phyloP scores from a whole-genome alignment of 2,329 filamentous ascomycete species.

The Elsinoe australis region DNA sequence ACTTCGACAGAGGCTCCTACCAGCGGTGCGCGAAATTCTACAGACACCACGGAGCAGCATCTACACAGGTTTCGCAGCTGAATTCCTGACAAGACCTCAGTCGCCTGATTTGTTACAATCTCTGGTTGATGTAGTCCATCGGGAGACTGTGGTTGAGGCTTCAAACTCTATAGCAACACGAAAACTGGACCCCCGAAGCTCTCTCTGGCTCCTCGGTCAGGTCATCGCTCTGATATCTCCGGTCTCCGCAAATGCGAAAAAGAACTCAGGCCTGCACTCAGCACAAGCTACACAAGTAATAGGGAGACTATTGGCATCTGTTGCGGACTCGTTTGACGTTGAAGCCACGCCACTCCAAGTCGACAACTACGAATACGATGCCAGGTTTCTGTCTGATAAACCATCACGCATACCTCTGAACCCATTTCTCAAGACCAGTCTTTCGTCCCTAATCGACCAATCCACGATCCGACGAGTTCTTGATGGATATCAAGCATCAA shows the following conservation, averaged over 20 bases:
- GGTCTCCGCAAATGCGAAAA: conserved; percentile 25
- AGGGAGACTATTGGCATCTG: conserved; percentile 48
- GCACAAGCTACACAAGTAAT: conserved; percentile 41
- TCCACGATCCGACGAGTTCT: conserved; percentile 50
- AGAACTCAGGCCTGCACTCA: background rate
- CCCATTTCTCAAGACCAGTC: conserved; percentile 53
- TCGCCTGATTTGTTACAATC: conserved; percentile 23
- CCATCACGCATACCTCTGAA: conserved; percentile 29
- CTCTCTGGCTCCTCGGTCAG: conserved; percentile 52
- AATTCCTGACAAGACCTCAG: conserved; percentile 24
- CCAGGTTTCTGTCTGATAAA: conserved; percentile 40
- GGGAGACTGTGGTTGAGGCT: background rate
- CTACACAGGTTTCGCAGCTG: conserved; percentile 38
- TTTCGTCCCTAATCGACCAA: conserved; percentile 66
- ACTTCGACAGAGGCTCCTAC: background rate
- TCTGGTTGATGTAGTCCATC: conserved; percentile 24
- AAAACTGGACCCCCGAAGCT: conserved; percentile 21
- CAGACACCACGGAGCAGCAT: conserved; percentile 24
- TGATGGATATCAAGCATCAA: conserved; percentile 39
- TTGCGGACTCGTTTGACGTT: conserved; percentile 50
- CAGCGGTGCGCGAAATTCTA: conserved; percentile 21
- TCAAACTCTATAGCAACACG: background rate
- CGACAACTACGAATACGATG: conserved; percentile 29
- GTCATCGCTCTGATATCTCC: conserved; percentile 40
- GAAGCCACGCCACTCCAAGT: conserved; percentile 32